These are phyloP conservation scores for Saccharomyces jurei DNA, from an alignment of 805 yeast genomes.

Conservation along the genomic window DNA sequence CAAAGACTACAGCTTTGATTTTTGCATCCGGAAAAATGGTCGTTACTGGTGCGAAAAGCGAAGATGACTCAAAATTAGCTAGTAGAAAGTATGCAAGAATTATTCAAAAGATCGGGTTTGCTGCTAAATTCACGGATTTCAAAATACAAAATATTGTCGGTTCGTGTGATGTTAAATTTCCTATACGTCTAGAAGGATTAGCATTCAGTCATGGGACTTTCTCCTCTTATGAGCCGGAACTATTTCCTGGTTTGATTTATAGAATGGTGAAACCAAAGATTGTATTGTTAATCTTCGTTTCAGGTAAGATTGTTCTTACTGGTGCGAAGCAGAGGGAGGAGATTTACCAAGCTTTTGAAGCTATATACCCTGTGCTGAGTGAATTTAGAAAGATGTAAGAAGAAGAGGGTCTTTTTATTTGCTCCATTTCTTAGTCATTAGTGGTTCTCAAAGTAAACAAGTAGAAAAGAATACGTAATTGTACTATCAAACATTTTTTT, in stretches of 20 bases:
- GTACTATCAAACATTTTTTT: background rate
- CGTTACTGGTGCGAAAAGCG: constrained; percentile 98
- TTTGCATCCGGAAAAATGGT: constrained; percentile 99
- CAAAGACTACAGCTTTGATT: constrained; percentile 94
- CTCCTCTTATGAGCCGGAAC: constrained; percentile 96
- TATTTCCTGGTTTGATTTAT: constrained; percentile 95
- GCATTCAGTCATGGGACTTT: constrained; percentile 98
- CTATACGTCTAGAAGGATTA: constrained; percentile 92
- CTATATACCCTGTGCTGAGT: constrained; percentile 95
- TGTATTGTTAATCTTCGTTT: constrained; percentile 88
- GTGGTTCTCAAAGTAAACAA: background rate
- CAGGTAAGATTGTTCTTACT: constrained; percentile 94
- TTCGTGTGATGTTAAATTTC: constrained; percentile 96
- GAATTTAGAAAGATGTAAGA: constrained; percentile 75
- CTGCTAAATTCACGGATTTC: constrained; percentile 95
- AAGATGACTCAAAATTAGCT: constrained; percentile 96
- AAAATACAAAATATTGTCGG: constrained; percentile 98
- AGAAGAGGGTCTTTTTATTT: background rate
- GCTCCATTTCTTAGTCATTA: background rate
- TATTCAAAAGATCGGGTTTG: constrained; percentile 94
- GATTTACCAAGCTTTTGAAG: constrained; percentile 95
- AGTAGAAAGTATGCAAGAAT: constrained; percentile 96
- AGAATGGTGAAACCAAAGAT: constrained; percentile 99
- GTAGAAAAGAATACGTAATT: background rate
- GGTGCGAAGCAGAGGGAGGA: constrained; percentile 99